Percentiles rank a stretch among this genome's conserved stretches.
These are phyloP conservation scores for Rosa lucieae DNA, from an alignment of 306 rosid genomes.

Conservation along the genomic window DNA sequence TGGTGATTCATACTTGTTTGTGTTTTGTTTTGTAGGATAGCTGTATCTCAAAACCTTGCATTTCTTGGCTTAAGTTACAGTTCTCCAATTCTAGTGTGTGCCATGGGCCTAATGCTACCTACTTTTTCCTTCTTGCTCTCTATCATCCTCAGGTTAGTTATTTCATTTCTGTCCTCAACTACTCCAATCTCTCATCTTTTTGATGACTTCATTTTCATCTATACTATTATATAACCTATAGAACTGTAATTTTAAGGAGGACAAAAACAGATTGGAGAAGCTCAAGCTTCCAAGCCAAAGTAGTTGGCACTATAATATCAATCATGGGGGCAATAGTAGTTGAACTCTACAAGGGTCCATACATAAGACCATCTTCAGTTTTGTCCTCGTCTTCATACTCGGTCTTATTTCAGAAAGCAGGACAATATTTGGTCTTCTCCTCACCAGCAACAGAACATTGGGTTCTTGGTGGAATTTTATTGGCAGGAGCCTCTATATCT, in stretches of 20 bases:
- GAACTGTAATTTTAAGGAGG: constrained; percentile 34
- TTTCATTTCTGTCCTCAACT: neutral
- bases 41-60: constrained; percentile 61
- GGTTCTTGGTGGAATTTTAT: constrained; percentile 70
- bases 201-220: neutral
- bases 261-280: constrained; percentile 43
- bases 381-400: constrained; percentile 25
- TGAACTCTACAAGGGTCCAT: constrained; percentile 62
- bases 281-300: constrained; percentile 40
- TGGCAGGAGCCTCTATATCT: constrained; percentile 59
- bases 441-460: constrained; percentile 59
- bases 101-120: constrained; percentile 71
- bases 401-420: constrained; percentile 22
- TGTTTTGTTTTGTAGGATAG: constrained; percentile 50
- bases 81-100: constrained; percentile 74
- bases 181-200: neutral
- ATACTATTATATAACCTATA: neutral
- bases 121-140: constrained; percentile 59
- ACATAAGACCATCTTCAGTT: constrained; percentile 41
- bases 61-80: constrained; percentile 65
- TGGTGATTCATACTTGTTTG: neutral
- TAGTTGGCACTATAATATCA: constrained; percentile 56
- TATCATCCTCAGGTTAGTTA: constrained; percentile 48
- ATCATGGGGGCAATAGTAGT: constrained; percentile 54
- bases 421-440: constrained; percentile 45